Conservation (phyloP, 768 basidiomycete genomes). For the Tylopilus rubrobrunneus region DNA sequence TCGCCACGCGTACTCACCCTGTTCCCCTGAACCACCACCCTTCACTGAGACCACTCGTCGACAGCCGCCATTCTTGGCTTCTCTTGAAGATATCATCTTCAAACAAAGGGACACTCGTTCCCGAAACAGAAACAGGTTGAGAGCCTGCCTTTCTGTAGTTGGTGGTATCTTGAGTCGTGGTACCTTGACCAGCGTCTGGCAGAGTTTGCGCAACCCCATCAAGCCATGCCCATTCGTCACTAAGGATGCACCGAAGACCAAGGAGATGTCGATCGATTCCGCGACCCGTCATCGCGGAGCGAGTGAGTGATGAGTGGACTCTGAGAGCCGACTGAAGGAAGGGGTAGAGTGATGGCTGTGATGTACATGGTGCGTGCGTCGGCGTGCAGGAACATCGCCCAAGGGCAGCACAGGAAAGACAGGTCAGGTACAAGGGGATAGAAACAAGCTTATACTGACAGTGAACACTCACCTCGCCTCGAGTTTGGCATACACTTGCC, state of each 20-base stretch:
- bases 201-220: conserved; percentile 7
- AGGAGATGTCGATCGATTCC: conserved; percentile 93
- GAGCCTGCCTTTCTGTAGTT: background rate
- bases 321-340: conserved; percentile 66
- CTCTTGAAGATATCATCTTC: conserved; percentile 71
- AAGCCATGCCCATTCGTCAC: conserved; percentile 29
- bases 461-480: conserved; percentile 11
- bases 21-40: conserved; percentile 87
- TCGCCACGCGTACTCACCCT: conserved; percentile 43
- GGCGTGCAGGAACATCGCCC: no score
- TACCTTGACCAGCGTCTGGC: conserved; percentile 1
- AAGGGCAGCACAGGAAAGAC: no score
- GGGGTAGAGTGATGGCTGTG: conserved; percentile 27
- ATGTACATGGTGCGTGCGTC: no score
- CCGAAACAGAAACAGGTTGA: background rate
- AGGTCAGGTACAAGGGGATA: background rate
- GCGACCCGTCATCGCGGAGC: conserved; percentile 73
- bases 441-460: background rate
- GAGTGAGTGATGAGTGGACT: conserved; percentile 67
- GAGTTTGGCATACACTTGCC: conserved; percentile 1
- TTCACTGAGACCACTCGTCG: conserved; percentile 85
- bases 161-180: no score
- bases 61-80: conserved; percentile 83
- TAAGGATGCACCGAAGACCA: conserved; percentile 68
- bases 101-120: conserved; percentile 45